phyloP scores from a whole-genome alignment of 371 early-diverging fungal species.

The Lichtheimia corymbifera region DNA sequence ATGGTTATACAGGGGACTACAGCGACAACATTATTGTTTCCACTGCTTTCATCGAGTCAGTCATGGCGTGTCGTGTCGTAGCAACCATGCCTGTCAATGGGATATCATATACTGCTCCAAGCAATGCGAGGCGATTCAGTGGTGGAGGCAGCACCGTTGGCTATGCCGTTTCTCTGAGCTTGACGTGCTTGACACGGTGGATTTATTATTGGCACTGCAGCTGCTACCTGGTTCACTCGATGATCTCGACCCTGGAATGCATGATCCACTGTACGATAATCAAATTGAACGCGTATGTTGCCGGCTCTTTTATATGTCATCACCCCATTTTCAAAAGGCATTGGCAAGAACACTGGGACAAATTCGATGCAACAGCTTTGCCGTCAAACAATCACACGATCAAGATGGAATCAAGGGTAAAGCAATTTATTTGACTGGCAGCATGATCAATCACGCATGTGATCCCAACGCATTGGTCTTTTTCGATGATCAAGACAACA shows the following conservation, averaged over 20 bases:
- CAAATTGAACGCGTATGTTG: background rate
- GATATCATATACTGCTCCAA: background rate
- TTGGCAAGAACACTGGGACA: constrained; percentile 26
- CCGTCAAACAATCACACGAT: background rate
- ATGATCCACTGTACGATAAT: background rate
- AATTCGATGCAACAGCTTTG: constrained; percentile 36
- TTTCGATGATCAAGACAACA: constrained; percentile 18
- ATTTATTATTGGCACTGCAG: background rate
- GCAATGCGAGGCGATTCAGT: constrained; percentile 1
- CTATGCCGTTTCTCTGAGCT: constrained; percentile 10
- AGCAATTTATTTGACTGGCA: constrained; percentile 31
- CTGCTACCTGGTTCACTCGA: background rate
- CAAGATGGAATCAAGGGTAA: constrained; percentile 14
- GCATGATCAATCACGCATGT: constrained; percentile 37
- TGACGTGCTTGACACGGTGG: background rate
- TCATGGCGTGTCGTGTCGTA: background rate
- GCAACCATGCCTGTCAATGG: constrained; percentile 2
- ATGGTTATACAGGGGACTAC: background rate
- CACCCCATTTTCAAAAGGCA: constrained; percentile 1
- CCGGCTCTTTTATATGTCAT: constrained; percentile 7
- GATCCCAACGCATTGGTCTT: constrained; percentile 29
- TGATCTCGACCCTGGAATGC: background rate
- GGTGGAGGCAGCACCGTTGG: background rate
- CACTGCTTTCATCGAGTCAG: constrained; percentile 5
- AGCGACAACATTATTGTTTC: background rate